Evolutionary conservation across 2,329 filamentous ascomycete genomes (phyloP), one percentile per base, ranked within the genome.

Genomic region (Geoglossum cookeanum): DNA sequence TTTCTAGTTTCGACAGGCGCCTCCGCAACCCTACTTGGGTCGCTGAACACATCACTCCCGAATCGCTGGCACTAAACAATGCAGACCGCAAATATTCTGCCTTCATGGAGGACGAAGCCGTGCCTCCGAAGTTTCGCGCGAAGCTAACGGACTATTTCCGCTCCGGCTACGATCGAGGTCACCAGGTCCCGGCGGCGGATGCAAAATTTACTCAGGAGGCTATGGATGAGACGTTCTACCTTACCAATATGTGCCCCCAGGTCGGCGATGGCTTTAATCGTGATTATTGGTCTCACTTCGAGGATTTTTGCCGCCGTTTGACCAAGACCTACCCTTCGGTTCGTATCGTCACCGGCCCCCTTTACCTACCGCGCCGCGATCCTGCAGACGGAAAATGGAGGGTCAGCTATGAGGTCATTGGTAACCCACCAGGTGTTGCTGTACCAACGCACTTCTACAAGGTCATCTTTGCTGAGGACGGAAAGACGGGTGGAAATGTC

Each of bases 391-490:
- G 86, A 64, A 97, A 97, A 75, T 98, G 90, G 89, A 84, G 89
- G 63, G 89, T 96, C 59, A 83, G 78, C 60, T 97, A 98, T 74
- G 92, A 98, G 74, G 85, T 98, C 59, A 95, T 98, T 64, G 92
- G 92, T 44, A 85, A 77, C 67, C 92, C 92, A 62, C 91, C 92
- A 6, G 94, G 89, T 65, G 85, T 98, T 57, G 90, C 92, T 30
- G 92, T 98, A 56, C 92, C 92, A 2, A 98, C 92, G 27, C 92
- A 98, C 70, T 98, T 98, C 73, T 98, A 95, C 79, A 98, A 98
- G 75, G 88, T 98, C 66, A 92, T 98, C 64, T 94, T 92, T 66
- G 92, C 87, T 30, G 92, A 98, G 72, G 88, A 95, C 65, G 86
- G 85, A 3, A 70, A 67, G 59, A 64, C 69, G 1, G 70, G 68